phyloP scores from a whole-genome alignment of 1,284 basidiomycete genomes.

The Irpex lacteus region DNA sequence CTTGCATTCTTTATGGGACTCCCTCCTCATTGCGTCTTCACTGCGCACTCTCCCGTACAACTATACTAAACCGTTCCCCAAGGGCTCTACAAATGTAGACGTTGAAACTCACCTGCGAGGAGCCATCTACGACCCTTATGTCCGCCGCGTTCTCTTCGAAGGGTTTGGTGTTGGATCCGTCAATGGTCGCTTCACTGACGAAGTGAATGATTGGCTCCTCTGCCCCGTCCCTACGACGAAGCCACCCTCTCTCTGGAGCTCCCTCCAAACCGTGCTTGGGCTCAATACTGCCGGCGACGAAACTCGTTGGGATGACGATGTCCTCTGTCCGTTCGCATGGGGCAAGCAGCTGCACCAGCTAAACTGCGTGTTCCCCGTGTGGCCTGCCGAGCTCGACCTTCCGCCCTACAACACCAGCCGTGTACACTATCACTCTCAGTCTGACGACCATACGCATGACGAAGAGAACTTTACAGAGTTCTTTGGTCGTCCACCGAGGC shows the following conservation, averaged over 20 bases:
- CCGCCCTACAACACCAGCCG: conserved; percentile 31
- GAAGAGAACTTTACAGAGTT: conserved; percentile 12
- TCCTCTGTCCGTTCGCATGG: conserved; percentile 81
- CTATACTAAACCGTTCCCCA: conserved; percentile 70
- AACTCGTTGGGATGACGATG: conserved; percentile 46
- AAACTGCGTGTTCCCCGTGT: conserved; percentile 74
- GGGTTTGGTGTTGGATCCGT: conserved; percentile 50
- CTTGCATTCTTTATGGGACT: conserved; percentile 87
- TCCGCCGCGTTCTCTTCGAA: conserved; percentile 85
- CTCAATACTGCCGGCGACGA: conserved; percentile 16
- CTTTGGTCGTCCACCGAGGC: conserved; percentile 13
- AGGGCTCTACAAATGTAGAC: conserved; percentile 34
- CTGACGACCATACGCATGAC: conserved; percentile 9
- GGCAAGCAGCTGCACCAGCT: conserved; percentile 66
- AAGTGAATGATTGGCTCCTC: conserved; percentile 58
- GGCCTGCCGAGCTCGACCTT: conserved; percentile 66
- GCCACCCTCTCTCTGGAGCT: conserved; percentile 6
- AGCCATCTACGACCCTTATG: conserved; percentile 85
- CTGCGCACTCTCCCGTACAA: conserved; percentile 73
- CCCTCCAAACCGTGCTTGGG: conserved; percentile 13
- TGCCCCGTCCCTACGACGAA: conserved; percentile 45
- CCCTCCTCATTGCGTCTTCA: conserved; percentile 75
- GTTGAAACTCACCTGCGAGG: conserved; percentile 75
- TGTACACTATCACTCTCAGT: conserved; percentile 1
- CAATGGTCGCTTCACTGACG: conserved; percentile 52